These are phyloP conservation scores for Colletotrichum cuscutae DNA, from an alignment of 2,329 filamentous ascomycete genomes.

Conservation along the genomic window DNA sequence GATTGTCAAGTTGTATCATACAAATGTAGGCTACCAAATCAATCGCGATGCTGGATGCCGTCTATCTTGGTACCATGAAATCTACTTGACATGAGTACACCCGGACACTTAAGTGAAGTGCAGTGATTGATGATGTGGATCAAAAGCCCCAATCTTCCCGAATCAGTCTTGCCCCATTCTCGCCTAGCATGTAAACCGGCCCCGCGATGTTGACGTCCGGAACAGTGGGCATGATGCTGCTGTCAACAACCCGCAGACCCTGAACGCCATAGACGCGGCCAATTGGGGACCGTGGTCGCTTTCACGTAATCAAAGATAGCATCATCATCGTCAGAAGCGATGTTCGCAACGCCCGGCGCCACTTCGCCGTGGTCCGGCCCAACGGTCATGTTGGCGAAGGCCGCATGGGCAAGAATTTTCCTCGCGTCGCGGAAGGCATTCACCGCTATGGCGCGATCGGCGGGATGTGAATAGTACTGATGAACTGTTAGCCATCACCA, in stretches of 20 bases:
- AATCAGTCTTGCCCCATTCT: not conserved
- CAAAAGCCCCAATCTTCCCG: not conserved
- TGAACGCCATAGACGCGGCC: slow-evolving; percentile 46
- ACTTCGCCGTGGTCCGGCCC: slow-evolving; percentile 40
- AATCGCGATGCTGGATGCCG: too few species aligned
- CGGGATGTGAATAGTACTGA: slow-evolving; percentile 40
- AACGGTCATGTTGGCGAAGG: slow-evolving; percentile 39
- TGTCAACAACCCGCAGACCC: slow-evolving; percentile 41
- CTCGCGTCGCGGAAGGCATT: slow-evolving; percentile 46
- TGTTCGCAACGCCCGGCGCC: slow-evolving; percentile 33
- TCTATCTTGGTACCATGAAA: not conserved
- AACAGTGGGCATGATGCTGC: slow-evolving; percentile 41
- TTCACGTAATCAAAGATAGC: slow-evolving; percentile 41
- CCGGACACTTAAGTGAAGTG: not conserved
- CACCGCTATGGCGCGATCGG: slow-evolving; percentile 45
- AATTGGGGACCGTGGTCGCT: slow-evolving; percentile 42
- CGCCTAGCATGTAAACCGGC: not conserved
- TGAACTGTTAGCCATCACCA: slow-evolving; percentile 30
- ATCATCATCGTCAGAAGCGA: slow-evolving; percentile 40
- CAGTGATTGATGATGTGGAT: not conserved
- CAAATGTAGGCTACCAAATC: too few species aligned
- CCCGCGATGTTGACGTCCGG: not conserved
- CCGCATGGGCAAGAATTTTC: slow-evolving; percentile 40
- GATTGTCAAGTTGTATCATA: too few species aligned
- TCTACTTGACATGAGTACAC: not conserved